phyloP scores from a whole-genome alignment of 768 basidiomycete species.

The Leccinum boreale region DNA sequence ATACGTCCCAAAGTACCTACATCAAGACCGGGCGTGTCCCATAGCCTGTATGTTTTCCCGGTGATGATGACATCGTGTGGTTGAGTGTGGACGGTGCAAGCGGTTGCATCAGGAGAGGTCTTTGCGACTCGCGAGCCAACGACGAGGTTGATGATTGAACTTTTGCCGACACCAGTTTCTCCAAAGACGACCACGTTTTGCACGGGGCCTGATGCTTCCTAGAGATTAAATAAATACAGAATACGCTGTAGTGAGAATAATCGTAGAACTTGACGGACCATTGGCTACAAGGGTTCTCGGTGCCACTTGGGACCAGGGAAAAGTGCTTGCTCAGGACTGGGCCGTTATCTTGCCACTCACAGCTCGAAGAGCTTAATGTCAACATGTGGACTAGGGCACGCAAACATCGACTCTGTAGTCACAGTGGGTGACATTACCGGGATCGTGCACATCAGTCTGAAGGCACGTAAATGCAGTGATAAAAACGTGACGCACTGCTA shows the following conservation, averaged over 20 bases:
- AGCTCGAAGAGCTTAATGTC: not conserved
- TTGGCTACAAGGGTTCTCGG: not conserved
- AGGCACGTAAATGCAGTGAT: not conserved
- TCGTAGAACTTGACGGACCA: conserved; percentile 13
- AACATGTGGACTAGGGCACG: not conserved
- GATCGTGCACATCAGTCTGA: not conserved
- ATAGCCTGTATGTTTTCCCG: conserved; percentile 22
- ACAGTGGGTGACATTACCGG: not conserved
- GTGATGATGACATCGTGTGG: conserved; percentile 25
- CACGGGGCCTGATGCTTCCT: conserved; percentile 4
- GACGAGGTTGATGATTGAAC: conserved; percentile 43
- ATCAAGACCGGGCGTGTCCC: conserved; percentile 36
- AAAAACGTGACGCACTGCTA: not conserved
- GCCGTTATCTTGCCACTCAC: not conserved
- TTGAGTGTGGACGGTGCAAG: conserved; percentile 34
- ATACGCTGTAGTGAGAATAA: not conserved
- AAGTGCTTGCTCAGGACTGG: not conserved
- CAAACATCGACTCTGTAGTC: not conserved
- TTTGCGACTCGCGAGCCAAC: conserved; percentile 26
- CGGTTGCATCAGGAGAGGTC: conserved; percentile 31
- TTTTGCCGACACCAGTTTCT: conserved; percentile 42
- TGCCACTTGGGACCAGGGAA: not conserved
- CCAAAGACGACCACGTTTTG: conserved; percentile 43
- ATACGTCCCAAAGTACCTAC: conserved; percentile 28
- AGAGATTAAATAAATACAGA: conserved; percentile 1